Base-by-base conservation (phyloP, 176 grass and related monocot species). In the Typha latifolia region DNA sequence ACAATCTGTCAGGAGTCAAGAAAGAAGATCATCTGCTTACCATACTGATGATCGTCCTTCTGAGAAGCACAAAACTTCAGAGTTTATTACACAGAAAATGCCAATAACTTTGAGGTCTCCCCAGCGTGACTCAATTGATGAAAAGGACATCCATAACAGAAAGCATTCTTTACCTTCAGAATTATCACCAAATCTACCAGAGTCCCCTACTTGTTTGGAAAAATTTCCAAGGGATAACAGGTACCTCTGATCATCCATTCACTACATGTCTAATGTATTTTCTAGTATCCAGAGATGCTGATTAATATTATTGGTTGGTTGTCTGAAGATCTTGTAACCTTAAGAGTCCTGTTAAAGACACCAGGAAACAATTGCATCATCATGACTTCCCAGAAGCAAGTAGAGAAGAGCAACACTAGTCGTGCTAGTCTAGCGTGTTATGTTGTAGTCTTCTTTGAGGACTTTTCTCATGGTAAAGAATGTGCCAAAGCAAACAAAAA, bases 261-360 rank as follows among this genome's bases (percentile, higher is more conserved):
- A 9, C 1, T 0, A 3, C 20, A 21, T 16, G 53, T n/a, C n/a
- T 9, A 6, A 59, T 20, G 16, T 21, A 57, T 21, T 59, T 59
- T 63, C 50, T 63, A 22, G 61, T 62, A 13, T 48, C n/a, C 31
- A 49, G 24, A 49, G 29, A 23, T 61, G 37, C 37, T 32, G 32
- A 50, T 67, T 32, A 69, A 26, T 26, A 62, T 62, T 77, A 18
- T 62, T 59, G 12, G 11, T 62, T 62, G 50, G 14, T 47, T 3
- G 2, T 29, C n/a, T 21, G 20, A 68, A 49, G 24, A 51, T 49
- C 43, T 69, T 26, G 18, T 56, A 64, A 59, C 75, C 49, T 66
- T 48, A 68, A 18, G 61, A 86, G 70, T 70, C 75, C 76, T 85
- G 37, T 75, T 61, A 96, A 81, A 81, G 65, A 59, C 43, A 69